Base-by-base conservation (phyloP, 345 rosid species). In the Stellera chamaejasme region DNA sequence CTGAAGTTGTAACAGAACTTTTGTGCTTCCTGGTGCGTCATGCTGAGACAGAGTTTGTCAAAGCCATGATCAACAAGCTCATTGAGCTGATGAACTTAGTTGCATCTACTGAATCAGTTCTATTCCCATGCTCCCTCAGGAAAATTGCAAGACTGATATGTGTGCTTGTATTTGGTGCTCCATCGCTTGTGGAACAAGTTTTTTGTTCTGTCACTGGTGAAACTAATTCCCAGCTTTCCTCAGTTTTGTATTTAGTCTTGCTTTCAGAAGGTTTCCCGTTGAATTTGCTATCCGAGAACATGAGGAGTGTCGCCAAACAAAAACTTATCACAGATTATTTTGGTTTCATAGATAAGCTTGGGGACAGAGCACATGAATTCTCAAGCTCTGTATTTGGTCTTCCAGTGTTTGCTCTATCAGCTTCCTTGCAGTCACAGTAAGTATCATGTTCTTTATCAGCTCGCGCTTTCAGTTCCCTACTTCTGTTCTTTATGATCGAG, bases 261-360 rank as follows among this genome's bases (percentile, higher is more conserved):
- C 79, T 93, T 14, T 54, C 70, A 71, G 97, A 93, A 63, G 94
- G 91, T 32, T 84, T 93, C 69, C 82, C 99, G 5, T 54, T 89
- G 59, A 72, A 75, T 67, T 68, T 71, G 55, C 69, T 93, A 27
- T 72, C 90, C 8, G 81, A 75, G 52, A 67, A 63, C 63, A 46
- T 76, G 4, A 79, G 74, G 75, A 71, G 67, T 45, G 50, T 58
- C 7, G 85, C 84, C 15, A 75, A 75, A 58, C 72, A 80, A 74
- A 82, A 72, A 60, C 71, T 93, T 32, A 58, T 72, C 51, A 59
- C 81, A 15, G 91, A 82, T 66, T 89, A 81, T 66, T 63, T 70
- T 69, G 55, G 60, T 60, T 86, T 75, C 69, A 72, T 78, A 19
- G 82, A 71, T 32, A 75, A 68, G 41, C 79, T 75, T 60, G 66